Base-by-base conservation (phyloP, 31 red algal genomes). In the Endocladia muricata region DNA sequence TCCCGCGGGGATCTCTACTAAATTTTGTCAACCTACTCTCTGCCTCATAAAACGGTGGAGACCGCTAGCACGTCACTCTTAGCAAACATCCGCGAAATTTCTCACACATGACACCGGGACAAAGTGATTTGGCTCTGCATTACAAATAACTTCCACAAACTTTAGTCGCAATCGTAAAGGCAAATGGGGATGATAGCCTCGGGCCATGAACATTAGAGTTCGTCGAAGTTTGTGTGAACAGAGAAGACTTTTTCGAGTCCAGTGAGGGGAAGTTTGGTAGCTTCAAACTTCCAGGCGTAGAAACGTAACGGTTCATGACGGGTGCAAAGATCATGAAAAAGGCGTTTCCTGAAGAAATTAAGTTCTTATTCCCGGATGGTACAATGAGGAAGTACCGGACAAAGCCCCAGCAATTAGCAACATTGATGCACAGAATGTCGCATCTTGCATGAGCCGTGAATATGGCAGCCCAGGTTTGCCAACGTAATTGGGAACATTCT, bases 1-100 rank as follows among this genome's bases (percentile, higher is more conserved):
- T 73, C 47, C 0, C 23, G n/a, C 21, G 0, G 0, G 21, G 36
- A 37, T 30, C 51, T 0, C 69, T 73, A 7, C 1, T 61, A 42
- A 73, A 1, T 22, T 35, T 73, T 54, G 41, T 73, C n/a, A 67
- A 67, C 32, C 61, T 34, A 67, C 33, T 67, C 0, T 1, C 32
- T 0, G 61, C 32, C 23, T 0, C 17, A 21, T 1, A 11, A 5
- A 41, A 55, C 15, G 21, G 22, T 42, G 0, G 77, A 28, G 63
- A 81, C 63, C 70, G 47, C 42, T 81, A 63, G 61, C n/a, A 81
- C 37, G 37, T 0, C 23, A 71, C 61, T 4, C 34, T 69, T 3
- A 51, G 37, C 38, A 23, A 34, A 22, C 4, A 70, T 15, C 0
- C 57, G 23, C 33, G 70, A 37, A 0, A 81, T 19, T 8, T 70